Evolutionary conservation across 768 basidiomycete species (phyloP).

Genomic region (Psilocybe sp.): DNA sequence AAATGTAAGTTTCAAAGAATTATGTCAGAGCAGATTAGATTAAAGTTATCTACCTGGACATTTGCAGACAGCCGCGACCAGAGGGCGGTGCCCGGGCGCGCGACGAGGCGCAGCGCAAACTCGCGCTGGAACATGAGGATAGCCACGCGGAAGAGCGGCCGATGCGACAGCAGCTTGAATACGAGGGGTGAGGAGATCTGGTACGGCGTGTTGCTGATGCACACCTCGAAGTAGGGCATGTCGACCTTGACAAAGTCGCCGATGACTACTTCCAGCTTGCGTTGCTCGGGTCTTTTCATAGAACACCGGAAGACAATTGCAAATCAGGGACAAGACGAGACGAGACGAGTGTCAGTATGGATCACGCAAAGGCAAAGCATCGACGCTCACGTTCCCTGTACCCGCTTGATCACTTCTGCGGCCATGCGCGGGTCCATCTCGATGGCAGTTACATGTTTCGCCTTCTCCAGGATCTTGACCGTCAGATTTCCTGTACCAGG

Average conservation of each 20-base stretch:
- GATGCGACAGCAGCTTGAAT: slow-evolving; percentile 94
- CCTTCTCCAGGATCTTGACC: slow-evolving; percentile 88
- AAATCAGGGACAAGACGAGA: slow-evolving; percentile 14
- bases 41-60: slow-evolving; percentile 57
- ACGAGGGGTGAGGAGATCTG: slow-evolving; percentile 98
- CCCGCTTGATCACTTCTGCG: slow-evolving; percentile 93
- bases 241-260: slow-evolving; percentile 99
- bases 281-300: slow-evolving; percentile 79
- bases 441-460: slow-evolving; percentile 88
- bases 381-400: slow-evolving; percentile 87
- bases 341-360: too few species aligned
- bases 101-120: slow-evolving; percentile 90
- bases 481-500: slow-evolving; percentile 98
- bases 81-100: slow-evolving; percentile 74
- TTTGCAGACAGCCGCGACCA: slow-evolving; percentile 97
- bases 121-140: slow-evolving; percentile 99
- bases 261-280: slow-evolving; percentile 91
- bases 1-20: background rate
- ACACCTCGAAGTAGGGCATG: slow-evolving; percentile 97
- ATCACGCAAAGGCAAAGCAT: too few species aligned
- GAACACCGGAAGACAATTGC: background rate
- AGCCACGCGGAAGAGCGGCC: slow-evolving; percentile 88
- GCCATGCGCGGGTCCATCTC: slow-evolving; percentile 99
- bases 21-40: background rate
- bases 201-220: slow-evolving; percentile 98